Evolutionary conservation across 2,329 filamentous ascomycete species (phyloP).

Genomic region (Hirsutella rhossiliensis): DNA sequence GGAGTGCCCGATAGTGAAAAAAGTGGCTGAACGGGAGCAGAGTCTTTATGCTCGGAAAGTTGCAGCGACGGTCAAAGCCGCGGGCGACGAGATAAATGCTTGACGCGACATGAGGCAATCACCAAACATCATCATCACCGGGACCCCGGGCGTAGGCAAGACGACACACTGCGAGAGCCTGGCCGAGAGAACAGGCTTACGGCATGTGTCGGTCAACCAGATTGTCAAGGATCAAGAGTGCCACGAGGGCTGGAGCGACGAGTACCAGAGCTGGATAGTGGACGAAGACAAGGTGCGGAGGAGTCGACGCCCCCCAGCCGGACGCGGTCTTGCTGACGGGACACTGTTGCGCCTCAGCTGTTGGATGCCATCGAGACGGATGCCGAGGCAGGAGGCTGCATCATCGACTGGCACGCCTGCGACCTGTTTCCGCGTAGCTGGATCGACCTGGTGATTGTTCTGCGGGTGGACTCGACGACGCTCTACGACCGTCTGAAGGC

Average conservation of each 20-base stretch:
- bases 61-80: too few relatives aligned
- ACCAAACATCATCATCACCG: conserved; percentile 91
- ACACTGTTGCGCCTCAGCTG: conserved; percentile 35
- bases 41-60: too few relatives aligned
- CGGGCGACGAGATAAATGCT: too few relatives aligned
- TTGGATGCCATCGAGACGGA: conserved; percentile 83
- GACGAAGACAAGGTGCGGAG: conserved; percentile 79
- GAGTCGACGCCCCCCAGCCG: background rate
- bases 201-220: conserved; percentile 80
- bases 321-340: background rate
- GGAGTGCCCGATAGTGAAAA: too few relatives aligned
- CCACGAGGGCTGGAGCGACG: conserved; percentile 79
- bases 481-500: conserved; percentile 75
- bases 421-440: conserved; percentile 87
- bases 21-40: too few relatives aligned
- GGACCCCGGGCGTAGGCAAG: conserved; percentile 92
- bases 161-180: conserved; percentile 82
- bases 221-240: conserved; percentile 81
- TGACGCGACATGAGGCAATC: conserved; percentile 38
- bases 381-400: conserved; percentile 63
- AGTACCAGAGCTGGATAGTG: conserved; percentile 79
- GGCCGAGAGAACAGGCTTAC: conserved; percentile 62
- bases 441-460: conserved; percentile 89
- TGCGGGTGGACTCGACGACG: conserved; percentile 67
- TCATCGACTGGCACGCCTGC: conserved; percentile 98